These are phyloP conservation scores for Metschnikowia lunata DNA, from an alignment of 805 yeast species.

Conservation along the genomic window DNA sequence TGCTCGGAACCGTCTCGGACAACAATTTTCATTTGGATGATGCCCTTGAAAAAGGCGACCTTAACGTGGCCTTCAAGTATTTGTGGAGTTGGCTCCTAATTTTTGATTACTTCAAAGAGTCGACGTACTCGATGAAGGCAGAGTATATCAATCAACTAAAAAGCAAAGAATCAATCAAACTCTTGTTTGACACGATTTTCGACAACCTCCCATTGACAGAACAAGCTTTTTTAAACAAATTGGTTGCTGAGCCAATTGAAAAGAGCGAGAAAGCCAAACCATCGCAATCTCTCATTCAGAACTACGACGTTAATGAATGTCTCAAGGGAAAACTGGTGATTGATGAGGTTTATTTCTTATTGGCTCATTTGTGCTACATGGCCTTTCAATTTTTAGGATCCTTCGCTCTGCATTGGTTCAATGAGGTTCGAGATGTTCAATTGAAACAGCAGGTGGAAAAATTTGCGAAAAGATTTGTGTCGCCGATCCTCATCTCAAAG, in stretches of 20 bases:
- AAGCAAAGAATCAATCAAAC: slow-evolving; percentile 37
- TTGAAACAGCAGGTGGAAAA: slow-evolving; percentile 56
- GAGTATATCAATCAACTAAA: slow-evolving; percentile 57
- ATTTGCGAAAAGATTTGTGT: slow-evolving; percentile 56
- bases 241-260: slow-evolving; percentile 15
- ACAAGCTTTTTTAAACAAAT: slow-evolving; percentile 18
- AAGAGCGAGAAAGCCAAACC: slow-evolving; percentile 12
- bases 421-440: slow-evolving; percentile 63
- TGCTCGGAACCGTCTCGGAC: slow-evolving; percentile 33
- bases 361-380: slow-evolving; percentile 49
- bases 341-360: slow-evolving; percentile 37
- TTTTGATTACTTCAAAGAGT: slow-evolving; percentile 56
- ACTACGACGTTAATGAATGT: slow-evolving; percentile 21
- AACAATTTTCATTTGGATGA: slow-evolving; percentile 24
- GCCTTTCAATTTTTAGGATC: slow-evolving; percentile 52
- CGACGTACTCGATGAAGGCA: slow-evolving; percentile 60
- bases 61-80: slow-evolving; percentile 32
- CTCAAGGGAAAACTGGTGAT: slow-evolving; percentile 18
- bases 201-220: slow-evolving; percentile 45
- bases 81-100: slow-evolving; percentile 69
- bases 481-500: slow-evolving; percentile 57
- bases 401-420: slow-evolving; percentile 63
- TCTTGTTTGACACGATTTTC: slow-evolving; percentile 57
- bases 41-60: slow-evolving; percentile 8
- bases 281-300: slow-evolving; percentile 17